Evolutionary conservation across 148 eudicot species (phyloP).

Genomic region (Vaccinium vitisidaea): DNA sequence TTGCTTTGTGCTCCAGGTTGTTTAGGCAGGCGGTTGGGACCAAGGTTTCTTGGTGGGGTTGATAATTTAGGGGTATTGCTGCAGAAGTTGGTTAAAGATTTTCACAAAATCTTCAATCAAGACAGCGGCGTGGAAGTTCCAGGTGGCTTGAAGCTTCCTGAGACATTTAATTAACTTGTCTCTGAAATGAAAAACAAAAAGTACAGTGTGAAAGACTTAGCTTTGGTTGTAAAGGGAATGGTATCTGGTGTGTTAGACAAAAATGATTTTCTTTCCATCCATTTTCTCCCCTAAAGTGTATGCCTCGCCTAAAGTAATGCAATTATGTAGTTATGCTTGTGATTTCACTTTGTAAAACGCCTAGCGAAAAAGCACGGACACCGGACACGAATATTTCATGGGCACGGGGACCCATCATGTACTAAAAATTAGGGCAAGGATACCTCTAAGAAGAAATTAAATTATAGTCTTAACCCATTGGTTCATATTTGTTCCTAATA

Average conservation of each 20-base stretch:
- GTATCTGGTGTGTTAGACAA: constrained; percentile 40
- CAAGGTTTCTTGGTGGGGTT: constrained; percentile 70
- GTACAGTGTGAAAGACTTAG: constrained; percentile 78
- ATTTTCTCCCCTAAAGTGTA: neutral
- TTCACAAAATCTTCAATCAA: constrained; percentile 80
- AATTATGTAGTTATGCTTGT: no score
- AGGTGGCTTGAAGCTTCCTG: constrained; percentile 68
- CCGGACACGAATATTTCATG: no score
- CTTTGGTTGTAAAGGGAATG: constrained; percentile 79
- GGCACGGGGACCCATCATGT: no score
- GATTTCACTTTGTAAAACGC: no score
- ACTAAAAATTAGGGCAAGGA: no score
- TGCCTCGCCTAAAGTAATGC: neutral
- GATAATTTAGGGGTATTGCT: constrained; percentile 56
- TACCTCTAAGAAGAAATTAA: no score
- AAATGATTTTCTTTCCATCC: neutral
- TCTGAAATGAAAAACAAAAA: constrained; percentile 80
- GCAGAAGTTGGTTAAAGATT: constrained; percentile 86
- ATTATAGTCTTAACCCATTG: no score
- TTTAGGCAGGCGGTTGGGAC: constrained; percentile 90
- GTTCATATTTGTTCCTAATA: no score
- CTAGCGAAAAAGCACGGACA: no score
- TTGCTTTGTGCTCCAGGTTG: constrained; percentile 54
- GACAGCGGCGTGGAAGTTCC: constrained; percentile 70
- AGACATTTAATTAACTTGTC: constrained; percentile 75